phyloP scores from a whole-genome alignment of 257 asterid species.

The Primulina huaijiensis region DNA sequence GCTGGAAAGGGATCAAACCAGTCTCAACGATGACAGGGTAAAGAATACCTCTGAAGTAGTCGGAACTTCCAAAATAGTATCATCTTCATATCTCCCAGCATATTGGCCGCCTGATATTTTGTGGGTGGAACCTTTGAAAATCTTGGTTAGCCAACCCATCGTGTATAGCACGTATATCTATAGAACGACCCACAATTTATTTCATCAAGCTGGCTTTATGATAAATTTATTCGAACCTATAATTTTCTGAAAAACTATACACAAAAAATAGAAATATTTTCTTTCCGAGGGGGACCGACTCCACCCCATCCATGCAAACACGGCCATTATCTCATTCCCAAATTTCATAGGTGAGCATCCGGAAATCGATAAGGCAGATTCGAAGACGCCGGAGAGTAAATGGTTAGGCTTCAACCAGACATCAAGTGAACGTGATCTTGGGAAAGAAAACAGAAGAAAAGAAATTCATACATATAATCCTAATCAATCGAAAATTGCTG shows the following conservation, averaged over 20 bases:
- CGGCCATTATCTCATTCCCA: neutral
- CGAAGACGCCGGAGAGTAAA: neutral
- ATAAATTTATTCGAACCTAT: too few relatives aligned
- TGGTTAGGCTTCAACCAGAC: neutral
- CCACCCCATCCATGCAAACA: neutral
- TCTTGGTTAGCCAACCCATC: constrained; percentile 88
- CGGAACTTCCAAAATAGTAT: constrained; percentile 57
- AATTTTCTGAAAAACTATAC: neutral
- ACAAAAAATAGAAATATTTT: too few relatives aligned
- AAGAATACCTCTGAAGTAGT: constrained; percentile 52
- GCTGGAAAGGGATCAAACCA: constrained; percentile 12
- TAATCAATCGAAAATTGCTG: neutral
- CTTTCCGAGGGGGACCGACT: neutral
- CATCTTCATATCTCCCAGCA: constrained; percentile 66
- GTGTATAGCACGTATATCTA: constrained; percentile 28
- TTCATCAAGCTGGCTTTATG: neutral
- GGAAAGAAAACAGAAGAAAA: too few relatives aligned
- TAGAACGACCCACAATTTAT: constrained; percentile 16
- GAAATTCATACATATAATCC: neutral
- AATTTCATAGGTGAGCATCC: neutral
- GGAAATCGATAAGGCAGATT: neutral
- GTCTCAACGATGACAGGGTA: neutral
- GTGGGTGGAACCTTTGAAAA: constrained; percentile 71
- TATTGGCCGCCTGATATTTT: constrained; percentile 65
- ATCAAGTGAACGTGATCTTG: neutral